These are phyloP conservation scores for Triglochin maritima DNA, from an alignment of 106 monocot genomes.

Conservation along the genomic window DNA sequence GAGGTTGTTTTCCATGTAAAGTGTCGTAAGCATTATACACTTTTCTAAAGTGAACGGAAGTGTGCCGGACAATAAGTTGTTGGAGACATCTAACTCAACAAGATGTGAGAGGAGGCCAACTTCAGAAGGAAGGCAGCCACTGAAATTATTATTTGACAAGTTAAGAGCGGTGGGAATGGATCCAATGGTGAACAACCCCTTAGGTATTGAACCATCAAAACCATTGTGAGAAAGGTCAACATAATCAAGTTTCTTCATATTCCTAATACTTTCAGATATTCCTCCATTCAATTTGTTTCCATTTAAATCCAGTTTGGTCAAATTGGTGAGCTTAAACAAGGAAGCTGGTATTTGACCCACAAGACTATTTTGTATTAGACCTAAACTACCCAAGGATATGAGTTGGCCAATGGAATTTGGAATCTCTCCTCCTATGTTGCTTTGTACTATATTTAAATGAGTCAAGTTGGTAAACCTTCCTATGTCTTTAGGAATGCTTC, in stretches of 20 bases:
- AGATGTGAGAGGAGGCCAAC: constrained; percentile 6
- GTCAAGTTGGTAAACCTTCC: background rate
- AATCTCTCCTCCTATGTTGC: background rate
- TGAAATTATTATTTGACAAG: constrained; percentile 3
- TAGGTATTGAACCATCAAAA: constrained; percentile 10
- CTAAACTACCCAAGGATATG: background rate
- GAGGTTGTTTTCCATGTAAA: background rate
- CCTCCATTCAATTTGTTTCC: constrained; percentile 2
- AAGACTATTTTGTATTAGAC: background rate
- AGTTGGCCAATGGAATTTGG: constrained; percentile 1
- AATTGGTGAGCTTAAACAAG: background rate
- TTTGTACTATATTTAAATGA: background rate
- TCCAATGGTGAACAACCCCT: background rate
- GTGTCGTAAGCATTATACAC: background rate
- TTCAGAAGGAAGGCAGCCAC: background rate
- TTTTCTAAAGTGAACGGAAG: constrained; percentile 1
- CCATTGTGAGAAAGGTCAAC: constrained; percentile 10
- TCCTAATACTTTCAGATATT: background rate
- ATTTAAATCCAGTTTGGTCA: background rate
- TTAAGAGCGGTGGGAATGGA: background rate
- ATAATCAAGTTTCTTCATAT: background rate
- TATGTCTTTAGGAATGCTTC: constrained; percentile 6
- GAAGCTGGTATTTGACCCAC: constrained; percentile 5
- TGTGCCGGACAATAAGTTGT: constrained; percentile 2
- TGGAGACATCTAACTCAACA: background rate